Evolutionary conservation across 2,329 filamentous ascomycete species (phyloP).

Genomic region (Sphaerostilbella broomeana): DNA sequence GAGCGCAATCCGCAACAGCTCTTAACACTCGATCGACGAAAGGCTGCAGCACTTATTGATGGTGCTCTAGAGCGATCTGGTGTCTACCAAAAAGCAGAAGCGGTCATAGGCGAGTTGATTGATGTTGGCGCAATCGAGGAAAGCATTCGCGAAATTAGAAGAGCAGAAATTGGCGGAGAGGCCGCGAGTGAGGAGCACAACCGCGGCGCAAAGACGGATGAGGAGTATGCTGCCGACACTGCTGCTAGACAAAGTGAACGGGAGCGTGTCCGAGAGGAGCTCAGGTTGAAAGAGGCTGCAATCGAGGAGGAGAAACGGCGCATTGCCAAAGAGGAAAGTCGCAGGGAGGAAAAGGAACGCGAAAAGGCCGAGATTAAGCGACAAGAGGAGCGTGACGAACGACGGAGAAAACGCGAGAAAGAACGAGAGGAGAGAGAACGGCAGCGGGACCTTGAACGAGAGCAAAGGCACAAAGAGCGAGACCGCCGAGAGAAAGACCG

Average conservation of each 20-base stretch:
- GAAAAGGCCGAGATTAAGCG: slow-evolving; percentile 45
- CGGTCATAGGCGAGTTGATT: slow-evolving; percentile 61
- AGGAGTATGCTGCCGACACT: slow-evolving; percentile 64
- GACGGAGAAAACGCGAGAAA: slow-evolving; percentile 44
- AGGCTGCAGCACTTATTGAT: slow-evolving; percentile 69
- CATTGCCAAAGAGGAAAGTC: slow-evolving; percentile 51
- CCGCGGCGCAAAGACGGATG: slow-evolving; percentile 65
- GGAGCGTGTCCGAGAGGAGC: slow-evolving; percentile 54
- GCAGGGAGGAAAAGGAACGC: slow-evolving; percentile 41
- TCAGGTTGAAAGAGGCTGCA: slow-evolving; percentile 51
- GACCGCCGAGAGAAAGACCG: slow-evolving; percentile 30
- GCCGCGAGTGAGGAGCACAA: slow-evolving; percentile 57
- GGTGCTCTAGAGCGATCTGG: slow-evolving; percentile 71
- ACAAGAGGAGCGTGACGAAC: slow-evolving; percentile 44
- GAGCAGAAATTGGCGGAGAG: slow-evolving; percentile 62
- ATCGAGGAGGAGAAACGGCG: slow-evolving; percentile 56
- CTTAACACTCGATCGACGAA: slow-evolving; percentile 64
- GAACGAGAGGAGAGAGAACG: slow-evolving; percentile 50
- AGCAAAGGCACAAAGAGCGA: slow-evolving; percentile 34
- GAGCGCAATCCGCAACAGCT: slow-evolving; percentile 67
- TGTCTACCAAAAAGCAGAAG: slow-evolving; percentile 66
- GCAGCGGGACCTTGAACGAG: slow-evolving; percentile 34
- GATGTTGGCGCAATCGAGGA: slow-evolving; percentile 61
- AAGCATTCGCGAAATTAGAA: slow-evolving; percentile 61
- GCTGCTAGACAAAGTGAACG: slow-evolving; percentile 53